phyloP scores from a whole-genome alignment of 208 protist species.

The Leishmania mexicana region DNA sequence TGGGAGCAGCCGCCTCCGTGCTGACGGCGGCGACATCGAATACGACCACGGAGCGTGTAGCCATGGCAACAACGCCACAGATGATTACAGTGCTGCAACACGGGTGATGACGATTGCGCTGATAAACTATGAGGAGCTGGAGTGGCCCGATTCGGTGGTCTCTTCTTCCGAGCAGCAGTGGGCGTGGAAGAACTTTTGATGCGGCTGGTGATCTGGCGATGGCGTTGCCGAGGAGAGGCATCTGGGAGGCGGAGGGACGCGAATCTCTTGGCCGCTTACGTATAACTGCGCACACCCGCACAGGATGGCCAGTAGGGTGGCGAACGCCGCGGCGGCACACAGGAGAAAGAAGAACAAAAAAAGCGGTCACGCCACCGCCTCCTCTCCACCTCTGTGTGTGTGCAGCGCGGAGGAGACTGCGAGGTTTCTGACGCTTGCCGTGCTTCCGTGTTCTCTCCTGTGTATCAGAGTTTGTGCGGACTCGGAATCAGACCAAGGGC shows the following conservation, averaged over 20 bases:
- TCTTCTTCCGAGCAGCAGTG: slow-evolving; percentile 5
- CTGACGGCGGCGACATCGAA: background rate
- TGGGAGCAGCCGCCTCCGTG: background rate
- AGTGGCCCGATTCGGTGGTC: slow-evolving; percentile 7
- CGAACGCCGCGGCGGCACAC: background rate
- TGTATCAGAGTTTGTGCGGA: background rate
- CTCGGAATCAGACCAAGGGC: background rate
- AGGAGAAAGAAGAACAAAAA: background rate
- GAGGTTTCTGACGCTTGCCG: background rate
- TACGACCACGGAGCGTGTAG: background rate
- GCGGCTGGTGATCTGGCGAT: background rate
- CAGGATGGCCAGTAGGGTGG: background rate
- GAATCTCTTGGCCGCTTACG: background rate
- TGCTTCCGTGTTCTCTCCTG: background rate
- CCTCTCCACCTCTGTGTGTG: background rate
- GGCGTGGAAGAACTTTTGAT: slow-evolving; percentile 5
- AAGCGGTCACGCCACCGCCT: background rate
- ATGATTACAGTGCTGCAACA: background rate
- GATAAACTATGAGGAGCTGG: slow-evolving; percentile 28
- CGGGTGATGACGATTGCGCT: slow-evolving; percentile 10
- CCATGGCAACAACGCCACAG: background rate
- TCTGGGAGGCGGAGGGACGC: background rate
- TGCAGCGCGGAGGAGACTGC: background rate
- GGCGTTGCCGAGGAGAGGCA: background rate
- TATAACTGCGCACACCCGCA: background rate